These are phyloP conservation scores for Dissophora ornata DNA, from an alignment of 192 early-diverging fungal genomes.

Conservation along the genomic window DNA sequence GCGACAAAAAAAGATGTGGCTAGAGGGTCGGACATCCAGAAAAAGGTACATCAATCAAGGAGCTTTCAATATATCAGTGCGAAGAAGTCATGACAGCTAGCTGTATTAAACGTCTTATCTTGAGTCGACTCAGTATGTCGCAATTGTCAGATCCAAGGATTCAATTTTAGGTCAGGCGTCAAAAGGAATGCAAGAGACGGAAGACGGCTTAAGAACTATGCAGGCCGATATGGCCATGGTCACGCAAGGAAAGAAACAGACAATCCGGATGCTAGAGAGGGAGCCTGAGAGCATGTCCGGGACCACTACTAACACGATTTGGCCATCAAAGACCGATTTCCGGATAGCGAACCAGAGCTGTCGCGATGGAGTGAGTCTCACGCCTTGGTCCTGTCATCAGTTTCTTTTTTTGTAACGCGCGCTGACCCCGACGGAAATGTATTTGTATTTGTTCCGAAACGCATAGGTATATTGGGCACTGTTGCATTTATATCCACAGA, in stretches of 20 bases:
- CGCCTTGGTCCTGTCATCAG: too few species aligned
- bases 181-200: neutral
- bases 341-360: constrained; percentile 3
- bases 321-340: constrained; percentile 18
- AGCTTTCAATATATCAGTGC: too few species aligned
- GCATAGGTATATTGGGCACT: constrained; percentile 10
- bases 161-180: neutral
- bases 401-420: too few species aligned
- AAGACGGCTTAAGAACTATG: neutral
- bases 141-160: constrained; percentile 11
- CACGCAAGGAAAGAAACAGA: neutral
- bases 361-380: neutral
- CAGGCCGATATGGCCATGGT: constrained; percentile 15
- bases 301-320: neutral
- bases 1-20: neutral
- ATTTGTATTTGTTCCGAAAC: neutral
- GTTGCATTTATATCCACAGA: constrained; percentile 27
- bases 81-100: too few species aligned
- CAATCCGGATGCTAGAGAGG: constrained; percentile 1
- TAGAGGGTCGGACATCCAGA: neutral
- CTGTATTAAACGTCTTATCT: too few species aligned
- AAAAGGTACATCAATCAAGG: constrained; percentile 25
- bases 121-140: constrained; percentile 14
- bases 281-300: neutral
- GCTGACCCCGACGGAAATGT: too few species aligned